These are phyloP conservation scores for Pittosporum tobira DNA, from an alignment of 129 eudicot species.

Conservation along the genomic window DNA sequence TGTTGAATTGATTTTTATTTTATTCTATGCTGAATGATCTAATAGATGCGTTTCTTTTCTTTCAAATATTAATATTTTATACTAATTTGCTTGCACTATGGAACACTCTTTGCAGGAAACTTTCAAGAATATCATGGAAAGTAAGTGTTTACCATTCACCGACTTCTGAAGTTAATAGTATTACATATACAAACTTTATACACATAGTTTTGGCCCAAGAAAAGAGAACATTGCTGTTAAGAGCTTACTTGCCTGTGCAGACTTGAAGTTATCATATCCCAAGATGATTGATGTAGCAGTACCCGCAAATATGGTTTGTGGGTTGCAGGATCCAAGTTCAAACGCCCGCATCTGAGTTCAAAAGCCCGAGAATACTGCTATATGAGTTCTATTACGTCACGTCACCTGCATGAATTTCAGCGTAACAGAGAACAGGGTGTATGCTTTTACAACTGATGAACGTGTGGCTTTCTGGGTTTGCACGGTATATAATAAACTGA, in stretches of 20 bases:
- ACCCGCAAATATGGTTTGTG: conserved; percentile 94
- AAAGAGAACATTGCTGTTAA: conserved; percentile 2
- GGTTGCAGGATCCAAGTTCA: conserved; percentile 66
- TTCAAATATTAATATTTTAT: not conserved
- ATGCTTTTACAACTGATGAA: not conserved
- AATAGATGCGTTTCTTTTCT: no score
- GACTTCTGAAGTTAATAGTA: not conserved
- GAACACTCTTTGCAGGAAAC: conserved; percentile 51
- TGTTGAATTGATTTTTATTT: no score
- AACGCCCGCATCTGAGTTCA: conserved; percentile 22
- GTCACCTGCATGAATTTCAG: not conserved
- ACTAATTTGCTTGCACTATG: conserved; percentile 2
- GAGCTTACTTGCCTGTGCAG: conserved; percentile 23
- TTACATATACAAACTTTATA: not conserved
- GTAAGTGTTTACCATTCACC: conserved; percentile 36
- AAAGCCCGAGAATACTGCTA: not conserved
- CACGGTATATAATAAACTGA: not conserved
- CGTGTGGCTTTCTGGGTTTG: not conserved
- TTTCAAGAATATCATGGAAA: conserved; percentile 79
- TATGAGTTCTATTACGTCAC: no score
- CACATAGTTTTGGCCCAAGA: no score
- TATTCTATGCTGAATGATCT: no score
- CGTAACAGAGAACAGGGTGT: not conserved
- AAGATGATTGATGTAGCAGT: conserved; percentile 91
- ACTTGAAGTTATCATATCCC: conserved; percentile 83